Conservation (phyloP, 129 eudicot genomes). For the sunflower (Helianthus annuus) region DNA sequence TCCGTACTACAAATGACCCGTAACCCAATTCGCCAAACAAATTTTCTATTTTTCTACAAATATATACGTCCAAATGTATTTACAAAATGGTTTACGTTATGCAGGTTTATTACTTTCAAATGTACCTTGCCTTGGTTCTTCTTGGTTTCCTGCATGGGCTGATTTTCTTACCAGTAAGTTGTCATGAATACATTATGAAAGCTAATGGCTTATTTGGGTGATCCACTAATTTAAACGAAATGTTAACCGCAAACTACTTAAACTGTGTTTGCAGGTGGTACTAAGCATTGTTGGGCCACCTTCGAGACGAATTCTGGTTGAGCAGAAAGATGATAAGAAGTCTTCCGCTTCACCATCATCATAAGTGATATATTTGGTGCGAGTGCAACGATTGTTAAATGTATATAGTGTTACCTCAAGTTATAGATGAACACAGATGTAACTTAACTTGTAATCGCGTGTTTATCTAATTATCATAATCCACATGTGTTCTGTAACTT, state of each 20-base stretch:
- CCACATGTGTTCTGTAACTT: background rate
- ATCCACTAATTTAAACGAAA: background rate
- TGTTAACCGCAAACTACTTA: background rate
- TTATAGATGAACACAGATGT: slow-evolving; percentile 29
- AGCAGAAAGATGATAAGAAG: slow-evolving; percentile 72
- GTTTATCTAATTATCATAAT: slow-evolving; percentile 19
- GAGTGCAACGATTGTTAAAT: background rate
- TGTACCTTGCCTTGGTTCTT: slow-evolving; percentile 91
- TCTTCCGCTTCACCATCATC: slow-evolving; percentile 50
- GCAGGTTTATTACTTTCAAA: slow-evolving; percentile 95
- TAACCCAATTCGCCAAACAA: background rate
- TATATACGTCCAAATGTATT: too few relatives aligned
- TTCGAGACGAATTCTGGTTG: slow-evolving; percentile 60
- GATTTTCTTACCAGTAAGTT: slow-evolving; percentile 85
- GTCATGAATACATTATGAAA: background rate
- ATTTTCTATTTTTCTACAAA: background rate
- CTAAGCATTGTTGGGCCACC: slow-evolving; percentile 95
- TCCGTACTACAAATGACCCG: background rate
- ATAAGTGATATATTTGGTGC: slow-evolving; percentile 17
- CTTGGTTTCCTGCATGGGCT: slow-evolving; percentile 95
- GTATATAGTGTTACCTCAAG: slow-evolving; percentile 21
- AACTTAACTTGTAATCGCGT: slow-evolving; percentile 12
- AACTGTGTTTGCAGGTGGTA: slow-evolving; percentile 54
- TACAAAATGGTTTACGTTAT: background rate
- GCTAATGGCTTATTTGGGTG: background rate